These are phyloP conservation scores for Suhomyces kilbournensis DNA, from an alignment of 805 yeast genomes.

Conservation along the genomic window DNA sequence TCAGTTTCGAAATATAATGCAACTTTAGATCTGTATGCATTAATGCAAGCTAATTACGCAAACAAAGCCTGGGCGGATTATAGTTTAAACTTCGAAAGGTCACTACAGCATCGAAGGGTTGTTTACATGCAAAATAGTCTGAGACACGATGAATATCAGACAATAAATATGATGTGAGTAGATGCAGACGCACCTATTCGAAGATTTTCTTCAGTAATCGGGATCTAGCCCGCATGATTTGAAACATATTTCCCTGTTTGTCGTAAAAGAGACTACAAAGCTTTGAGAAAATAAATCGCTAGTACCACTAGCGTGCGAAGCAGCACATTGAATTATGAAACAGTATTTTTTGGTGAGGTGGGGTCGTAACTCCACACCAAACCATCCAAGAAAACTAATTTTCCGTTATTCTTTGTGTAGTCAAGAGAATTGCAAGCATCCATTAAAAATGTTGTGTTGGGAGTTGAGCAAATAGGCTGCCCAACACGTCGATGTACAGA, in stretches of 20 bases:
- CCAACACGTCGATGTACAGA: neutral
- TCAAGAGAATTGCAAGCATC: neutral
- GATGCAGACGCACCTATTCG: neutral
- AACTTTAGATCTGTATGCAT: neutral
- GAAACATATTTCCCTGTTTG: neutral
- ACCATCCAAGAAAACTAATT: neutral
- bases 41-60: neutral
- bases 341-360: neutral
- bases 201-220: neutral
- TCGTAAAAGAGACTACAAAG: neutral
- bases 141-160: neutral
- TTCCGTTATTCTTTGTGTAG: neutral
- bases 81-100: neutral
- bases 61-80: neutral
- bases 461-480: neutral
- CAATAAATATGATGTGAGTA: neutral
- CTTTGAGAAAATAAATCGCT: neutral
- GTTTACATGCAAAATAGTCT: neutral
- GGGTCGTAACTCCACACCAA: neutral
- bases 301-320: neutral
- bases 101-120: neutral
- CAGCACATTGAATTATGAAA: neutral
- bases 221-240: neutral
- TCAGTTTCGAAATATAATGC: neutral
- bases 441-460: neutral